These are phyloP conservation scores for Trichosanthes cucumerina DNA, from an alignment of 306 rosid genomes.

Conservation along the genomic window DNA sequence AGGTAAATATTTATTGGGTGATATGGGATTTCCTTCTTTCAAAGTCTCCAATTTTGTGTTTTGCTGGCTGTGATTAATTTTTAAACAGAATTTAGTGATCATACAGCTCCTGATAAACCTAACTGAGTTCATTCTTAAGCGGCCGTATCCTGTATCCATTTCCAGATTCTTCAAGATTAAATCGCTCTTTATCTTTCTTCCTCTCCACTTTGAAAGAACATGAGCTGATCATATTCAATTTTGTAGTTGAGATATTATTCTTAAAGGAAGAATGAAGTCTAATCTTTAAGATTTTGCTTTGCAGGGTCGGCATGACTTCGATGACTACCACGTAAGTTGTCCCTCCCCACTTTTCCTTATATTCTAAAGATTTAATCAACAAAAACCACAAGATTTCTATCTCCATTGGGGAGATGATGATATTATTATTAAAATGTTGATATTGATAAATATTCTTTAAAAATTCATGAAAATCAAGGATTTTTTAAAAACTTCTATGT, in stretches of 20 bases:
- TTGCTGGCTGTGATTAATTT: background rate
- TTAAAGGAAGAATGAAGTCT: background rate
- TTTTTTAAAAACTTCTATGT: too few relatives aligned
- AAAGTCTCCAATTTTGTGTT: background rate
- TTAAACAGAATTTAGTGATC: background rate
- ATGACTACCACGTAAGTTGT: constrained; percentile 3
- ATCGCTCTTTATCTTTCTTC: background rate
- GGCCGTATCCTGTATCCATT: background rate
- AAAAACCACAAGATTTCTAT: background rate
- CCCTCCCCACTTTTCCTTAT: background rate
- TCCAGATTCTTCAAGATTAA: background rate
- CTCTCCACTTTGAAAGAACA: background rate
- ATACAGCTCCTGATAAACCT: background rate
- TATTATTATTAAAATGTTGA: background rate
- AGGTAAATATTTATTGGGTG: background rate
- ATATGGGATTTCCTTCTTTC: background rate
- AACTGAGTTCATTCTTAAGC: background rate
- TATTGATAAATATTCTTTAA: background rate
- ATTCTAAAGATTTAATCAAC: background rate
- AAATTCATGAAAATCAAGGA: background rate
- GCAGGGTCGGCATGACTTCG: constrained; percentile 4
- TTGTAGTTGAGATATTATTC: background rate
- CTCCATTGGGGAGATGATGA: background rate
- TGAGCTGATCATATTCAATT: background rate
- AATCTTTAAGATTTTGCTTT: background rate